phyloP scores from a whole-genome alignment of 805 yeast species.

The Candida alai region DNA sequence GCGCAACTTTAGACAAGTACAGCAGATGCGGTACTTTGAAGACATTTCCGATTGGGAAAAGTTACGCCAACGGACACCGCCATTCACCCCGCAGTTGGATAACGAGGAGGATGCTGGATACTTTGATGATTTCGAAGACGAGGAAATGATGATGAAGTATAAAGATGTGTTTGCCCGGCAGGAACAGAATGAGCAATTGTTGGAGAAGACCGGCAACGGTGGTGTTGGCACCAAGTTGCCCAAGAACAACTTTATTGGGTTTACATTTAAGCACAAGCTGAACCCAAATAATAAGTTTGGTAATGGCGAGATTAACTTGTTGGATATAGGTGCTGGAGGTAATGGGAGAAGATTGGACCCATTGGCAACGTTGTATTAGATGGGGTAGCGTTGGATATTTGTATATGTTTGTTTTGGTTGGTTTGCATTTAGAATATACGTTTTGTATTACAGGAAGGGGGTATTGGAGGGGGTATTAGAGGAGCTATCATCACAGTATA shows the following conservation, averaged over 20 bases:
- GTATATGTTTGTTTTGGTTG: neutral
- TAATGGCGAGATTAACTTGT: constrained; percentile 34
- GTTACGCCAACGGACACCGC: constrained; percentile 73
- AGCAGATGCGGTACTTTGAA: constrained; percentile 72
- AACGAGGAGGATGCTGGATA: constrained; percentile 98
- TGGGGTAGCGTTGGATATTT: constrained; percentile 2
- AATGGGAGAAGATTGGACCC: constrained; percentile 32
- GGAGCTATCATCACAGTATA: too few relatives aligned
- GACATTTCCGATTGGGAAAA: constrained; percentile 72
- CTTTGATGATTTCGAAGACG: constrained; percentile 95
- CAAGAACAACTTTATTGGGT: constrained; percentile 73
- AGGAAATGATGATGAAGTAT: constrained; percentile 95
- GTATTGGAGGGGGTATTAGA: too few relatives aligned
- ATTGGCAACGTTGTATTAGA: constrained; percentile 39
- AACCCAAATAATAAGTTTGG: constrained; percentile 50
- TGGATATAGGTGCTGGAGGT: constrained; percentile 19
- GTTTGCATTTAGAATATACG: too few relatives aligned
- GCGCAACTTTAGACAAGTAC: constrained; percentile 76
- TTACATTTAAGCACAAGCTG: constrained; percentile 85
- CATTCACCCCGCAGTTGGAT: constrained; percentile 94
- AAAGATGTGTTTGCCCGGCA: constrained; percentile 95
- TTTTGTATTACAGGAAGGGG: too few relatives aligned
- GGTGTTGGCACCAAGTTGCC: constrained; percentile 32
- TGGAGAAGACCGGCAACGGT: constrained; percentile 49
- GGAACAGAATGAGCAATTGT: constrained; percentile 74